Base-by-base conservation (phyloP, 2,329 filamentous ascomycete genomes). In the Metarhizium rileyi region DNA sequence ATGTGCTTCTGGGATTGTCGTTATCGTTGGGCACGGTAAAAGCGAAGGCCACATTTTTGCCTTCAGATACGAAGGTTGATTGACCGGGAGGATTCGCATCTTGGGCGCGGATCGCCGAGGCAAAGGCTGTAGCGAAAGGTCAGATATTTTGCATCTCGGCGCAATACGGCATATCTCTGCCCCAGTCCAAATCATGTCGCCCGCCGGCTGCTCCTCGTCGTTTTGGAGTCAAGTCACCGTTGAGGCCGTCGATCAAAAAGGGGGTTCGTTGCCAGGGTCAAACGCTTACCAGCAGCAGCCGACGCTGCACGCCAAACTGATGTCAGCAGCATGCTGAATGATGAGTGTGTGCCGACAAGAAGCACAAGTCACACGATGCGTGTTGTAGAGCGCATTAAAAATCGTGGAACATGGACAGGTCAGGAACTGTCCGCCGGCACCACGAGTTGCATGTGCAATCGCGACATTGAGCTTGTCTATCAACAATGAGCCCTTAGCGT, bases 41-140 rank as follows among this genome's bases (percentile, higher is more conserved):
- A 46, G 70, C 71, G 57, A 80, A 80, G n/a, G 66, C 64, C 50
- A 76, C 59, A 20, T 67, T 64, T 46, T 67, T 61, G 50, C 70
- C 64, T 48, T 66, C 66, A 2, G 73, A 68, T 44, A 73, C 59
- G 45, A 77, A 77, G 44, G 65, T 67, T 7, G 70, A 70, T 48
- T 70, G 69, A 44, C 61, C 61, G 28, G 57, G 53, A 26, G 57
- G 53, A 55, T 62, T 61, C 52, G 61, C 57, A 36, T 57, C 54
- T 49, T 59, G 58, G 42, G 65, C 65, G 30, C 57, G 44, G 3
- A 57, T 50, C 27, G 55, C 28, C 10, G 60, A 57, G 8, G 60
- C 44, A 10, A 64, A 46, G 47, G 56, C 61, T 64, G 50, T 6
- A 27, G 35, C 6, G 20, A 38, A 9, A 9, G 9, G 35, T 20